Base-by-base conservation (phyloP, 1,139 yeast species). In the Pichiaceae sp. region DNA sequence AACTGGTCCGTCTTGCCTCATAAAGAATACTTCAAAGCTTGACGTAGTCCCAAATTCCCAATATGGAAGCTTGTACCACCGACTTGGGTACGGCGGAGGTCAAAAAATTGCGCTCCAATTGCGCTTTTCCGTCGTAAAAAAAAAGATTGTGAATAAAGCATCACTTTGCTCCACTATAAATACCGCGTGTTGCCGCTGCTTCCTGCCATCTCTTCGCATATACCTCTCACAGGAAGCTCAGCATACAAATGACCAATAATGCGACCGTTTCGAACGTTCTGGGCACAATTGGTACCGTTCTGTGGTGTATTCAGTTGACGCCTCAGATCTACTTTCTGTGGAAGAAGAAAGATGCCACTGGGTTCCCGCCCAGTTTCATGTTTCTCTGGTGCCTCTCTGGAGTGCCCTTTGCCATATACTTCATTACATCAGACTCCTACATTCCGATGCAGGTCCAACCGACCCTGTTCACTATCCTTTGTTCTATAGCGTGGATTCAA, bases 331-430 rank as follows among this genome's bases (percentile, higher is more conserved):
- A 70, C 29, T 53, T 67, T 39, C 69, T 73, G 41, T 70, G 65
- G 54, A 57, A 52, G 39, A 64, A 55, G 17, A 73, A 74, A 44
- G 65, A 72, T 46, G 69, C 78, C 36, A 71, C 70, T 19, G 79
- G 78, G 1, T 53, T 74, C n/a, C 78, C 79, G 0, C 76, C 78
- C 0, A 26, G 64, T n/a, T 72, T 74, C 74, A 66, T 73, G 75
- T 69, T 72, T 43, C 55, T 74, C 16, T 74, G 80, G 79, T 69
- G 75, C 2, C 62, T 70, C 6, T 64, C 76, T 41, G 79, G 78
- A 1, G 49, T 74, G 0, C 79, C 79, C 3, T 74, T 74, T 49
- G 57, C 70, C 4, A 70, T 72, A 25, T 74, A 73, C 52, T 74
- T 74, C 45, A 50, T 70, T 38, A 69, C 66, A 1, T 61, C 63